Percentiles rank a stretch among this genome's conserved stretches.
These are phyloP conservation scores for Leptographium procerum DNA, from an alignment of 2,329 filamentous ascomycete species.

Conservation along the genomic window DNA sequence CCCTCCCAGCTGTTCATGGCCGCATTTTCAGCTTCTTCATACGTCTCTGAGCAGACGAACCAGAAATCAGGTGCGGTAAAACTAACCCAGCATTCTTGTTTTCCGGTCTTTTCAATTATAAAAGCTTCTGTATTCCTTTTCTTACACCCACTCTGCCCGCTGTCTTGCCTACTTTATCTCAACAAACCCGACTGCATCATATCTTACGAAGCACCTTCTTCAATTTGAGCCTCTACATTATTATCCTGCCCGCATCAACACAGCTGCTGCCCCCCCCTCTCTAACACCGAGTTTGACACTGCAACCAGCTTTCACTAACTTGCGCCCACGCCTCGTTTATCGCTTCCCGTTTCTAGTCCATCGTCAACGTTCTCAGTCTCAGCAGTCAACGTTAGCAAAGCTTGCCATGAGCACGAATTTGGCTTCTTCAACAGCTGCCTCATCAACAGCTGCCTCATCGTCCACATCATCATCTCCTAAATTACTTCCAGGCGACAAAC, in stretches of 20 bases:
- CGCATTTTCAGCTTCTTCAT: constrained; percentile 5
- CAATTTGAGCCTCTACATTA: background rate
- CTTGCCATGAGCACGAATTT: constrained; percentile 26
- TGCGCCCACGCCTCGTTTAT: background rate
- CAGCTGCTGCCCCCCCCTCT: background rate
- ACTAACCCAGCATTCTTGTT: background rate
- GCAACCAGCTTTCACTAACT: background rate
- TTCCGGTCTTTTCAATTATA: background rate
- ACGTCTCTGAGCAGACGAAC: constrained; percentile 7
- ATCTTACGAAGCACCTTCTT: background rate
- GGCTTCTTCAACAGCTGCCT: constrained; percentile 10
- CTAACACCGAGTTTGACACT: too few species aligned
- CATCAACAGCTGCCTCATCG: constrained; percentile 11
- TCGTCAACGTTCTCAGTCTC: constrained; percentile 13
- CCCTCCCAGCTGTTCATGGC: constrained; percentile 3
- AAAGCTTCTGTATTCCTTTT: background rate
- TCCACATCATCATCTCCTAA: constrained; percentile 19
- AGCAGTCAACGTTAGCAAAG: constrained; percentile 18
- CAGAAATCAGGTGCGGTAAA: constrained; percentile 7
- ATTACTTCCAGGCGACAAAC: constrained; percentile 10
- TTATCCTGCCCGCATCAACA: background rate
- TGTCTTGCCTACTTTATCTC: background rate
- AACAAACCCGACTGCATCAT: background rate
- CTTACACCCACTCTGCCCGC: background rate
- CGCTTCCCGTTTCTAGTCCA: constrained; percentile 1